A percentile compares a stretch with the other conserved stretches of the same genome.
Evolutionary conservation across 257 asterid species (phyloP).

Genomic region (Capsicum baccatum): DNA sequence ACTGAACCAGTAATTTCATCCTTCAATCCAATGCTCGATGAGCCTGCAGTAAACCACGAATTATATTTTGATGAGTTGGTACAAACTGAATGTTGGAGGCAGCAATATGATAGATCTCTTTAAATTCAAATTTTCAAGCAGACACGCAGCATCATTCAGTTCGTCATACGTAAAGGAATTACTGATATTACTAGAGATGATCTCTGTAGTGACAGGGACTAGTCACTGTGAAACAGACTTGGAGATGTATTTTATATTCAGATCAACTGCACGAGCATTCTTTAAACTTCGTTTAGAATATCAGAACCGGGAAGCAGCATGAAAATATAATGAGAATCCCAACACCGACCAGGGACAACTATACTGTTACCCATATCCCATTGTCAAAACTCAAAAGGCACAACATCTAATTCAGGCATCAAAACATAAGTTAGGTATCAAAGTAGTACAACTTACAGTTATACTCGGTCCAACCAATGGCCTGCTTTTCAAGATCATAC

Average conservation of each 20-base stretch:
- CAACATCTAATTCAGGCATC: background rate
- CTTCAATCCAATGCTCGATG: slow-evolving; percentile 88
- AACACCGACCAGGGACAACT: slow-evolving; percentile 16
- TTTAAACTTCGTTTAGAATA: background rate
- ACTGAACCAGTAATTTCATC: slow-evolving; percentile 98
- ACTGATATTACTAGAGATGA: background rate
- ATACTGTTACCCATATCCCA: slow-evolving; percentile 10
- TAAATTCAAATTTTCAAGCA: slow-evolving; percentile 2
- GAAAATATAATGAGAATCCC: slow-evolving; percentile 2
- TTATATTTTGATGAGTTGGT: background rate
- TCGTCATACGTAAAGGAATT: background rate
- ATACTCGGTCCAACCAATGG: slow-evolving; percentile 98
- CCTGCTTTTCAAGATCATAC: slow-evolving; percentile 91
- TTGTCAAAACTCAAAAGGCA: slow-evolving; percentile 18
- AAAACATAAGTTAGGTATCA: background rate
- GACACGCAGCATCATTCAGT: background rate
- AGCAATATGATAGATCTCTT: background rate
- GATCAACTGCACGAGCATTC: background rate
- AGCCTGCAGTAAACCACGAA: slow-evolving; percentile 58
- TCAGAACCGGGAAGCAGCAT: background rate
- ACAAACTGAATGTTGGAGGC: background rate
- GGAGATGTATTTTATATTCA: background rate
- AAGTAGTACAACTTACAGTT: slow-evolving; percentile 71
- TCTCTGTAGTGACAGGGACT: background rate
- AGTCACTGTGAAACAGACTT: background rate